Percentiles rank a stretch among this genome's conserved stretches.
phyloP scores from a whole-genome alignment of 2,329 filamentous ascomycete genomes.

The Venturiaceae sp. region DNA sequence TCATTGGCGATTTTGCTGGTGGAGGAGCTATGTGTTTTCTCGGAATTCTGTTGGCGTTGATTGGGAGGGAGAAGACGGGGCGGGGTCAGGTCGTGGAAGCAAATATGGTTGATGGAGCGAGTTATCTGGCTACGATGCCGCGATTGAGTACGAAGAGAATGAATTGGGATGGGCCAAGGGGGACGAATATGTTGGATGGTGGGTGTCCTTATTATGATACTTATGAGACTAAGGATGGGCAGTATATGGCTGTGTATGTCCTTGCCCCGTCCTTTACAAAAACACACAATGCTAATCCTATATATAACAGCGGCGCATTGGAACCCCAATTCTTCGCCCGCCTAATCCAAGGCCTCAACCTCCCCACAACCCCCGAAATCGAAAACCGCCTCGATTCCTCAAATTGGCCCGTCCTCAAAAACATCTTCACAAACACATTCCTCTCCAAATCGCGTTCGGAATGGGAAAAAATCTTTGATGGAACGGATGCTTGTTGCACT shows the following conservation, averaged over 20 bases:
- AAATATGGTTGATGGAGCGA: constrained; percentile 90
- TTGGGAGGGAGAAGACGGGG: constrained; percentile 54
- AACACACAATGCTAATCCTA: not conserved
- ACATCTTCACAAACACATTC: constrained; percentile 55
- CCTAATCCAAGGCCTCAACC: constrained; percentile 56
- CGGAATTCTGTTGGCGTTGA: constrained; percentile 70
- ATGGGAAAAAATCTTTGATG: constrained; percentile 83
- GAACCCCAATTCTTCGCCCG: constrained; percentile 76
- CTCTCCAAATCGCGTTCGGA: constrained; percentile 59
- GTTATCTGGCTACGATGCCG: constrained; percentile 70
- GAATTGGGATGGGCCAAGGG: constrained; percentile 54
- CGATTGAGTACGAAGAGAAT: constrained; percentile 55
- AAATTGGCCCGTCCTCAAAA: constrained; percentile 59
- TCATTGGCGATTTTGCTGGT: constrained; percentile 85
- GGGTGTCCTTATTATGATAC: constrained; percentile 84
- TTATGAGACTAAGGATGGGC: constrained; percentile 72
- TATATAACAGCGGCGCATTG: constrained; percentile 52
- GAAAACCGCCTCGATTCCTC: constrained; percentile 46
- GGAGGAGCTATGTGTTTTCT: constrained; percentile 75
- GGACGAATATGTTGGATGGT: constrained; percentile 71
- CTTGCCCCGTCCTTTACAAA: not conserved
- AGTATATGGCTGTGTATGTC: constrained; percentile 62
- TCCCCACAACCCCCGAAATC: constrained; percentile 38
- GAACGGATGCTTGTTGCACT: constrained; percentile 86
- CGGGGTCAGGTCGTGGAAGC: constrained; percentile 83